Evolutionary conservation across 1,139 yeast genomes (phyloP).

Genomic region (Sugiyamaella sp.): DNA sequence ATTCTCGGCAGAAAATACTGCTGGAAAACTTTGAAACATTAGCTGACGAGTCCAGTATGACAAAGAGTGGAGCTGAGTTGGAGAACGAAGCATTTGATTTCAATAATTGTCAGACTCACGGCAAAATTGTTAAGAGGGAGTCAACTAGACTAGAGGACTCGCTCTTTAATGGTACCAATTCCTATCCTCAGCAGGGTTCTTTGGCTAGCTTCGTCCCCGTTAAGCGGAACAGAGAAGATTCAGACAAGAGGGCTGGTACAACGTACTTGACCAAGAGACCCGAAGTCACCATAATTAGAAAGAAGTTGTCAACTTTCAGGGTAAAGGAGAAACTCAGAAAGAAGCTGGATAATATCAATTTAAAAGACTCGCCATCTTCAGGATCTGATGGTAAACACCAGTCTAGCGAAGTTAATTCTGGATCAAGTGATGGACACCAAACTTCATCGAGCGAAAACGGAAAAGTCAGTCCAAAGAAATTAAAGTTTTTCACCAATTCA

Average conservation of each 20-base stretch:
- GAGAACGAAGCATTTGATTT: too few species aligned
- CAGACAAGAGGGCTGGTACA: neutral
- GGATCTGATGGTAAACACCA: neutral
- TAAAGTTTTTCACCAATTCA: neutral
- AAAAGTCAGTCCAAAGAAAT: neutral
- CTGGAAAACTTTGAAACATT: neutral
- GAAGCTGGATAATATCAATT: neutral
- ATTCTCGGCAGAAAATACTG: neutral
- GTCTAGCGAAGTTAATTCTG: neutral
- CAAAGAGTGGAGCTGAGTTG: neutral
- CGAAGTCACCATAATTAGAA: neutral
- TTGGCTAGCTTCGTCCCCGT: neutral
- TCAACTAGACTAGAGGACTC: neutral
- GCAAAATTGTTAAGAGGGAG: neutral
- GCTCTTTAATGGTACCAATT: neutral
- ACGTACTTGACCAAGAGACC: neutral
- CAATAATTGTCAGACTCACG: neutral
- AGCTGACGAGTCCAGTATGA: too few species aligned
- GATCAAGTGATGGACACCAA: too few species aligned
- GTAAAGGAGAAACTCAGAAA: neutral
- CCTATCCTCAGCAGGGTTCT: neutral
- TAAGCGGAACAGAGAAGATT: neutral
- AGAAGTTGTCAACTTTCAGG: neutral
- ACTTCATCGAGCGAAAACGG: neutral
- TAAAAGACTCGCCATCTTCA: neutral